These are phyloP conservation scores for Ocimum tenuiflorum DNA, from an alignment of 257 asterid genomes.

Conservation along the genomic window DNA sequence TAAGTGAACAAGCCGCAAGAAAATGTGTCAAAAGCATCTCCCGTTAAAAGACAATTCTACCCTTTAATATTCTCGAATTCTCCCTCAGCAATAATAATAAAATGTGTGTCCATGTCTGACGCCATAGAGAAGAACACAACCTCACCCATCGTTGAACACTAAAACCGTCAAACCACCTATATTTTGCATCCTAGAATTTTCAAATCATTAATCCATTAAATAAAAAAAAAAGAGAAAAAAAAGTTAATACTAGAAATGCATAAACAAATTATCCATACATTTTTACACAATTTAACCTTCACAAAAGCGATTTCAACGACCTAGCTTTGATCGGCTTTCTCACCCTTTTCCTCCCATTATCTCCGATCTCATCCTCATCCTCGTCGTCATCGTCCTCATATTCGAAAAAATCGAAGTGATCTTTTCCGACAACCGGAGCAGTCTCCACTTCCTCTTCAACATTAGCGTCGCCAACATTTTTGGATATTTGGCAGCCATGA, in stretches of 20 bases:
- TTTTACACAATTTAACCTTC: background rate
- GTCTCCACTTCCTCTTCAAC: background rate
- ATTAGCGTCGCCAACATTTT: background rate
- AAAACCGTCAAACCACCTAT: too few species aligned
- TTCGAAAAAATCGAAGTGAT: conserved; percentile 24
- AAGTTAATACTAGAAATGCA: background rate
- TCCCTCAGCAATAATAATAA: conserved; percentile 18
- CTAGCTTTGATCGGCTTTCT: conserved; percentile 68
- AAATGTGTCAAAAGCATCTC: too few species aligned
- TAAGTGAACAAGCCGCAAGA: too few species aligned
- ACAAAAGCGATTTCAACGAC: conserved; percentile 74
- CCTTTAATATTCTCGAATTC: conserved; percentile 19
- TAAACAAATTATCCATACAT: conserved; percentile 6
- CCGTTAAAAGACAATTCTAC: conserved; percentile 17
- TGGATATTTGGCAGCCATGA: background rate
- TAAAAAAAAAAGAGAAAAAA: too few species aligned
- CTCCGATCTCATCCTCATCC: background rate
- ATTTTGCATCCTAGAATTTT: too few species aligned
- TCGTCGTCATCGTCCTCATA: conserved; percentile 30
- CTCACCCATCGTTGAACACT: too few species aligned
- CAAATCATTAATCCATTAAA: too few species aligned
- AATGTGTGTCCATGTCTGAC: conserved; percentile 3
- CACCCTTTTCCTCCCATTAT: conserved; percentile 33
- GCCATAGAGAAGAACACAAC: too few species aligned
- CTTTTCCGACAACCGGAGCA: too few species aligned